These are phyloP conservation scores for Candida xiaguanensis DNA, from an alignment of 805 yeast species.

Conservation along the genomic window DNA sequence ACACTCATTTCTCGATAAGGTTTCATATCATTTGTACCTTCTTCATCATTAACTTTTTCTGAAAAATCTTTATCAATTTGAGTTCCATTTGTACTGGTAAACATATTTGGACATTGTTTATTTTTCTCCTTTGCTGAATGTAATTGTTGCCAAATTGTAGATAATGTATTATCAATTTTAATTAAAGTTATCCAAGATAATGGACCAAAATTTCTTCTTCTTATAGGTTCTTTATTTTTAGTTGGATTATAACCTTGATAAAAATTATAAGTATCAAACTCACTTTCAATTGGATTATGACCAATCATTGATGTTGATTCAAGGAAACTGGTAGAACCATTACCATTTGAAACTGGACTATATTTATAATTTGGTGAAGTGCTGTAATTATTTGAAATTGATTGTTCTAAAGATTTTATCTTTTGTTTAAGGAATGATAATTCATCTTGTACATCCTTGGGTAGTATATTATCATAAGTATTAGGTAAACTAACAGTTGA, in stretches of 20 bases:
- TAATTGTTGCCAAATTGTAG: constrained; percentile 12
- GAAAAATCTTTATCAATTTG: constrained; percentile 7
- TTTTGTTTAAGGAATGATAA: constrained; percentile 13
- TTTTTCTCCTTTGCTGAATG: constrained; percentile 6
- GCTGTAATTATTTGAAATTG: constrained; percentile 1
- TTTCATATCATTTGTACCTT: constrained; percentile 12
- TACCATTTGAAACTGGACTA: background rate
- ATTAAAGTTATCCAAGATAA: constrained; percentile 28
- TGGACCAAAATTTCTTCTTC: constrained; percentile 29
- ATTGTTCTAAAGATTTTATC: constrained; percentile 13
- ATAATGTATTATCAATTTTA: constrained; percentile 21
- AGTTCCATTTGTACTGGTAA: background rate
- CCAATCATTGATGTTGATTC: constrained; percentile 2
- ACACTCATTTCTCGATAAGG: constrained; percentile 8
- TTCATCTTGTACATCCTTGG: constrained; percentile 11
- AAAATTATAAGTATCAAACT: constrained; percentile 16
- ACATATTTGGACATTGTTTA: background rate
- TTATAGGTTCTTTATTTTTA: constrained; percentile 18
- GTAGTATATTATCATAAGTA: background rate
- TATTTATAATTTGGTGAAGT: constrained; percentile 1
- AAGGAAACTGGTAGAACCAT: background rate
- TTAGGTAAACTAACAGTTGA: no score
- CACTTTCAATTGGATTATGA: constrained; percentile 14
- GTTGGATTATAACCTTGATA: constrained; percentile 21
- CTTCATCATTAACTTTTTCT: constrained; percentile 11